Evolutionary conservation across 768 basidiomycete species (phyloP).

Genomic region (Panellus pusillus): DNA sequence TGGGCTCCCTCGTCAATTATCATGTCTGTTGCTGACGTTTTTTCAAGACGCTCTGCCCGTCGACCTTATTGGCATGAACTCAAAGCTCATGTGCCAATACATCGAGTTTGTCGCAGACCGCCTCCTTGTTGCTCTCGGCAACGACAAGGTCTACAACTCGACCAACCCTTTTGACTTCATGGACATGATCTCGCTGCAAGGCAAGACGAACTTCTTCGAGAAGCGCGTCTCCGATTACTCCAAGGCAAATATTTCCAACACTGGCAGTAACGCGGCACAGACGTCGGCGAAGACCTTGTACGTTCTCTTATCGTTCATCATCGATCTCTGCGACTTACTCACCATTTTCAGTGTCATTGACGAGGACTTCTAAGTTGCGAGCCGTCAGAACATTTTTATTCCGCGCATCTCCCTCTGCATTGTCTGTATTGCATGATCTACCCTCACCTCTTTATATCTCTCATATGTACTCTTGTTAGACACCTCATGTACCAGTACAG

Average conservation of each 20-base stretch:
- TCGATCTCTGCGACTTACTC: conserved; percentile 7
- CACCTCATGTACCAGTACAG: background rate
- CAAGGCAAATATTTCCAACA: conserved; percentile 74
- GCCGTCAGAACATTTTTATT: background rate
- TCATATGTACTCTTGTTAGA: conserved; percentile 11
- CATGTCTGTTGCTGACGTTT: background rate
- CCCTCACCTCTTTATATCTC: conserved; percentile 1
- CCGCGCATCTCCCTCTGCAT: conserved; percentile 6
- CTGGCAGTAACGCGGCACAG: conserved; percentile 37
- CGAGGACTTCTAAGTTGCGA: conserved; percentile 33
- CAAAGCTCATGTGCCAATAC: conserved; percentile 66
- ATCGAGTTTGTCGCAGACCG: conserved; percentile 75
- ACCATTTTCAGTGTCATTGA: conserved; percentile 29
- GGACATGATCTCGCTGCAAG: conserved; percentile 76
- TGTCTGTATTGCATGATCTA: conserved; percentile 17
- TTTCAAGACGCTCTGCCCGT: conserved; percentile 61
- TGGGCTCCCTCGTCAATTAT: conserved; percentile 21
- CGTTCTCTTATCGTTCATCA: conserved; percentile 15
- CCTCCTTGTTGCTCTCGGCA: conserved; percentile 67
- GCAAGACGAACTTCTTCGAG: conserved; percentile 85
- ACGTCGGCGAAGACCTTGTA: conserved; percentile 34
- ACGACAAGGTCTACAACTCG: conserved; percentile 59
- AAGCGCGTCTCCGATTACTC: conserved; percentile 70
- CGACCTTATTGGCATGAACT: conserved; percentile 73
- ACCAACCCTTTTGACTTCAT: conserved; percentile 64